Conservation (phyloP, 2,329 filamentous ascomycete species). For the Ceratocystis alfenasii region DNA sequence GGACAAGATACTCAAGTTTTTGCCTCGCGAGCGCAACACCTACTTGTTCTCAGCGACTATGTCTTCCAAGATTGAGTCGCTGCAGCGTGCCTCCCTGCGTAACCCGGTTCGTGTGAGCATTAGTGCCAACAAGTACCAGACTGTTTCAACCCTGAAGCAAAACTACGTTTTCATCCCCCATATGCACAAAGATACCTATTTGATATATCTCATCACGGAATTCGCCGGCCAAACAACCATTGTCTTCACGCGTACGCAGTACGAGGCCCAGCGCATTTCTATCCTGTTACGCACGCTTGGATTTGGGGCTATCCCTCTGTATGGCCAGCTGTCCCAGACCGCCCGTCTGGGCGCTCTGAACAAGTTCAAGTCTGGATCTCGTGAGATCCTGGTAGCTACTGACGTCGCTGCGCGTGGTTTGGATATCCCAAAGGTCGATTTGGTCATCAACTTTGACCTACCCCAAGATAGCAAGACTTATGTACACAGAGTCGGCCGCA, state of each 20-base stretch:
- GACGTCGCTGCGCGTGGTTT: slow-evolving; percentile 89
- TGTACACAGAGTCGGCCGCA: slow-evolving; percentile 79
- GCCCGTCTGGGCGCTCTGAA: slow-evolving; percentile 74
- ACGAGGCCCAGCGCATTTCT: slow-evolving; percentile 75
- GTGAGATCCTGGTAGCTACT: slow-evolving; percentile 81
- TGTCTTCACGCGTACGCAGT: slow-evolving; percentile 83
- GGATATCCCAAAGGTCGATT: slow-evolving; percentile 82
- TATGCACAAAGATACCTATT: slow-evolving; percentile 77
- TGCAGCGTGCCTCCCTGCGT: slow-evolving; percentile 77
- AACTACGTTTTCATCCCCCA: slow-evolving; percentile 78
- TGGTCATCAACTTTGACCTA: slow-evolving; percentile 77
- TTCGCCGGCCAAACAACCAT: slow-evolving; percentile 77
- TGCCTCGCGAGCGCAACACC: slow-evolving; percentile 66
- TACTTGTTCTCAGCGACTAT: slow-evolving; percentile 93
- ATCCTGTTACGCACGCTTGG: slow-evolving; percentile 74
- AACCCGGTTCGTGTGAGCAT: slow-evolving; percentile 77
- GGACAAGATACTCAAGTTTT: slow-evolving; percentile 83
- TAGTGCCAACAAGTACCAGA: slow-evolving; percentile 75
- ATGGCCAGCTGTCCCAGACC: slow-evolving; percentile 83
- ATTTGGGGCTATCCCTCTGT: slow-evolving; percentile 81
- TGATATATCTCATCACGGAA: slow-evolving; percentile 77
- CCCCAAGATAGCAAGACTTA: slow-evolving; percentile 82
- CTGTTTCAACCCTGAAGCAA: slow-evolving; percentile 77
- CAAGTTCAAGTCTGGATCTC: slow-evolving; percentile 72
- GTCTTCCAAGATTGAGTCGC: slow-evolving; percentile 80